Evolutionary conservation across 2,329 filamentous ascomycete genomes (phyloP), one percentile per base, ranked within the genome.

Genomic region (Aspergillus versicolor): DNA sequence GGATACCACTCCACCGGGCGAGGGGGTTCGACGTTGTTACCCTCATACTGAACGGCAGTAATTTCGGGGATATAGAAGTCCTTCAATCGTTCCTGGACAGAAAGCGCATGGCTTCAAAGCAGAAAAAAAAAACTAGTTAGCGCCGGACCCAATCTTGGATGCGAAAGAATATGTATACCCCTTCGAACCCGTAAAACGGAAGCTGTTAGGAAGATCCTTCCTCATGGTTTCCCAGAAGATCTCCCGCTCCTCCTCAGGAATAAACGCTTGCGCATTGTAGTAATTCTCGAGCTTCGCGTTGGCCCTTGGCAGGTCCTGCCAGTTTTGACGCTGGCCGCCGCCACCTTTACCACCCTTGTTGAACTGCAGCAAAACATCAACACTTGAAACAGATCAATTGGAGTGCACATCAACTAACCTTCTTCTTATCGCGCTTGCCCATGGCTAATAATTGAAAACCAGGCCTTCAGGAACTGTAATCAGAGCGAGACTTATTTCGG

Each of bases 111-210:
- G 61, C 89, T 91, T 66, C 22, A 65, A 2, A 30, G 8, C 7
- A 27, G 8, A 9, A 30, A 30, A 30, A 27, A 30, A 22, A 55
- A 57, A 9, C 34, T 37, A 32, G 34, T 47, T 30, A 47, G 44
- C 44, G 11, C 15, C 13, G 17, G n/a, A 45, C 15, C 6, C 27
- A 13, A 37, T 15, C 8, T 8, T n/a, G 17, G 12, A 24, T 38
- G 43, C 41, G 45, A 24, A 32, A 48, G 59, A 46, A 30, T 30
- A 11, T 30, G 74, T 76, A 58, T 81, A 91, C 88, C 91, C 90
- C 82, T 93, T 95, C 46, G 92, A 97, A 38, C 94, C 94, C 59
- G 92, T 95, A 78, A 99, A 99, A 60, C 94, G 87, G 80, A 97
- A 99, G 76, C 92, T 97, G 79, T 97, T 97, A 55, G 94, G 94